Base-by-base conservation (phyloP, 2,329 filamentous ascomycete species). In the Acrodontium crateriforme region DNA sequence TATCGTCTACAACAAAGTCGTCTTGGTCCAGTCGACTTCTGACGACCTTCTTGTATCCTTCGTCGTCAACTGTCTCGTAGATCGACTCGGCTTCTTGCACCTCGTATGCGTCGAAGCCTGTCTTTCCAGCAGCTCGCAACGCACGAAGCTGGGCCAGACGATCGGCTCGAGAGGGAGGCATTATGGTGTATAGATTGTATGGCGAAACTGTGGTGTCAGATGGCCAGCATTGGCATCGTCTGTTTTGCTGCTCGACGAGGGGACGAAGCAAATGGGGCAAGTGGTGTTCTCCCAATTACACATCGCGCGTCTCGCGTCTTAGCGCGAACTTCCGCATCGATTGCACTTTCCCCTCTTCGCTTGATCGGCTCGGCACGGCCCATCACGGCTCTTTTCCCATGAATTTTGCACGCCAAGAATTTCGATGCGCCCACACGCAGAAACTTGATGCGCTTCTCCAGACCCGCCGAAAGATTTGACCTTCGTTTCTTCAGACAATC, bases 1-100 rank as follows among this genome's bases (percentile, higher is more conserved):
- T 92, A 60, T 98, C 89, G 61, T 95, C 89, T 35, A 98, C 85
- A 28, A 98, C 87, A 48, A 98, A 98, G 59, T 98, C 89, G 46
- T 98, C 89, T 47, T 92, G 69, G 49, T 95, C 81, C 28, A 98
- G 65, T 25, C 89, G 77, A 31, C 78, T 74, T 22, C 89, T 73
- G 9, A 98, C 84, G 41, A 95, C 78, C 54, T 91, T 91, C 63
- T 94, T 94, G 65, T 98, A 98, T 28, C 81, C 80, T 47, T 89
- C 87, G 47, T 98, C 89, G 49, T 95, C 85, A 25, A 98, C 84
- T 47, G 92, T 85, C 38, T 95, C 89, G 60, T 95, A 98, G 24
- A 98, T 64, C 42, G 81, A 74, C 40, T 77, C 71, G 45, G 81
- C 78, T 37, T 95, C 77, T 45, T 83, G 71, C 36, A 94, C 72